These are phyloP conservation scores for Blumeria graminis DNA, from an alignment of 2,329 filamentous ascomycete genomes.

Conservation along the genomic window DNA sequence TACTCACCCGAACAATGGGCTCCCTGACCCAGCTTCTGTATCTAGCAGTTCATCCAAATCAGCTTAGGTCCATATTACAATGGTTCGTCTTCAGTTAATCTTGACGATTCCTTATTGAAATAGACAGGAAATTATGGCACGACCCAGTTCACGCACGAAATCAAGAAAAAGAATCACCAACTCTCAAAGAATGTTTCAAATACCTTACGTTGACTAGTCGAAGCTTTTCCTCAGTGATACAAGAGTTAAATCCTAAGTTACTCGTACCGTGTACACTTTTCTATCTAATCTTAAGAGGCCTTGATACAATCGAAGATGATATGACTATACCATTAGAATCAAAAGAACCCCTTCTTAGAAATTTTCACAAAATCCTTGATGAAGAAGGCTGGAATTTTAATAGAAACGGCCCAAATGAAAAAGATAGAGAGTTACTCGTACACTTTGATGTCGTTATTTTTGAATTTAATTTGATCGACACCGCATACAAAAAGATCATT, in stretches of 20 bases:
- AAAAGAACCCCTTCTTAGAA: conserved; percentile 68
- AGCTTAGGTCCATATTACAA: conserved; percentile 69
- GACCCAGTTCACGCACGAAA: conserved; percentile 75
- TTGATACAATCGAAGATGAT: conserved; percentile 98
- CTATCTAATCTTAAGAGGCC: conserved; percentile 73
- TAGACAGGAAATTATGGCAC: conserved; percentile 76
- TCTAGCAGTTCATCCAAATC: conserved; percentile 47
- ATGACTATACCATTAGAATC: conserved; percentile 65
- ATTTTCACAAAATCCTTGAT: conserved; percentile 58
- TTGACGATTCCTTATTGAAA: neutral
- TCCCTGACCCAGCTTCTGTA: conserved; percentile 33
- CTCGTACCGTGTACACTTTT: conserved; percentile 75
- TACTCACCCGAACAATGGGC: conserved; percentile 21
- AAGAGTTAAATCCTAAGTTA: conserved; percentile 86
- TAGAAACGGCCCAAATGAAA: conserved; percentile 72
- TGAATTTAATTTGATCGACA: conserved; percentile 76
- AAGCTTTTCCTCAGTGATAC: conserved; percentile 79
- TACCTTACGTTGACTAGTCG: conserved; percentile 74
- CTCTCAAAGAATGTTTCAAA: conserved; percentile 62
- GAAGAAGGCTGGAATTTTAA: conserved; percentile 77
- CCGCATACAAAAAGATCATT: conserved; percentile 64
- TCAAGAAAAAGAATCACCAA: conserved; percentile 45
- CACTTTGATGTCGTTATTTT: conserved; percentile 71
- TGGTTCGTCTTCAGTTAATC: conserved; percentile 29
- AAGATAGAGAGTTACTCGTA: conserved; percentile 76